Evolutionary conservation across 2,329 filamentous ascomycete species (phyloP).

Genomic region (Talaromyces amestolkiae): DNA sequence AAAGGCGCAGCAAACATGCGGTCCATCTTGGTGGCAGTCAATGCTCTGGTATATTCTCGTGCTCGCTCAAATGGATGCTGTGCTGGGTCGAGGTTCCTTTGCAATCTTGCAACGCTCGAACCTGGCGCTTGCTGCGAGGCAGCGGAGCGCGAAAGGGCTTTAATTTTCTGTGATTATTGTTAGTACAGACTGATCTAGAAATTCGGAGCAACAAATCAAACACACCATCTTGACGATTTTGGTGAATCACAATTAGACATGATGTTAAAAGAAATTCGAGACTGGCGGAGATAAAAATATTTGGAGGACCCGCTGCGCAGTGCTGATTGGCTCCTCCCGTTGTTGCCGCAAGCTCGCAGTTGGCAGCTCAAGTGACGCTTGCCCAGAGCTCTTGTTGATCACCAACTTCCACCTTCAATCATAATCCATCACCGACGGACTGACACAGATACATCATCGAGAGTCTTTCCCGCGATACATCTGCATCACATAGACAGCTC

Average conservation of each 20-base stretch:
- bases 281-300: constrained; percentile 17
- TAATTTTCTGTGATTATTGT: constrained; percentile 51
- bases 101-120: constrained; percentile 44
- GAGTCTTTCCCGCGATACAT: background rate
- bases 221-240: background rate
- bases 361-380: constrained; percentile 14
- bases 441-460: background rate
- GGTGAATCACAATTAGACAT: background rate
- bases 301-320: background rate
- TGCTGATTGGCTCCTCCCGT: constrained; percentile 11
- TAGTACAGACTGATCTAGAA: background rate
- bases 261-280: constrained; percentile 6
- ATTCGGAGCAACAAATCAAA: background rate
- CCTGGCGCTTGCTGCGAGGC: constrained; percentile 50
- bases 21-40: constrained; percentile 87
- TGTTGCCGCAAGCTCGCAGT: constrained; percentile 11
- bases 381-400: constrained; percentile 8
- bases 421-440: constrained; percentile 1
- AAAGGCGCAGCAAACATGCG: constrained; percentile 88
- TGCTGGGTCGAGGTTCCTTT: constrained; percentile 68
- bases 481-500: constrained; percentile 18
- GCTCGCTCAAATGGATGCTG: constrained; percentile 89
- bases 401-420: constrained; percentile 5
- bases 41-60: constrained; percentile 74
- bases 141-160: constrained; percentile 50